phyloP scores from a whole-genome alignment of 257 asterid species.

The Solanum appendiculatum region DNA sequence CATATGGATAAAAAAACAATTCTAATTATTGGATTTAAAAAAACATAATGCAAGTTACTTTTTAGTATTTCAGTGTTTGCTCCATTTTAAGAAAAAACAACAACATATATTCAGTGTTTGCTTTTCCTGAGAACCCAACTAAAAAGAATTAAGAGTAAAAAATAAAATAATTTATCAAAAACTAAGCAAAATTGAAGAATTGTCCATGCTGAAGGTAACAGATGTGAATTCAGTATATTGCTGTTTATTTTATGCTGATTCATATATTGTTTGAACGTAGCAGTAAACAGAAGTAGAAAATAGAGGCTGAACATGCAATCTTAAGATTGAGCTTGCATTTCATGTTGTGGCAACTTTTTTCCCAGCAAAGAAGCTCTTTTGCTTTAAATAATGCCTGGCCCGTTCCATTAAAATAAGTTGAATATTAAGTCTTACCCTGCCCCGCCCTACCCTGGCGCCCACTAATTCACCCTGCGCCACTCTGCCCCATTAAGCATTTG shows the following conservation, averaged over 20 bases:
- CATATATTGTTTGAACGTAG: neutral
- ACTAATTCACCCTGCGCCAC: neutral
- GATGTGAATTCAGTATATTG: neutral
- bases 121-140: neutral
- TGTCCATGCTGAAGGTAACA: neutral
- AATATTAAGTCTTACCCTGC: neutral
- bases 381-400: neutral
- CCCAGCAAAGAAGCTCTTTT: neutral
- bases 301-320: neutral
- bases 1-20: neutral
- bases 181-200: neutral
- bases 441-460: neutral
- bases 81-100: neutral
- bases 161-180: neutral
- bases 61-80: neutral
- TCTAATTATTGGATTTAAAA: neutral
- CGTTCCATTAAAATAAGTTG: neutral
- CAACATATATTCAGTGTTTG: neutral
- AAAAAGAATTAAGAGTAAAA: neutral
- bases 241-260: neutral
- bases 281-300: neutral
- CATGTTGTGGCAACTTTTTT: neutral
- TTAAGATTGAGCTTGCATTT: neutral
- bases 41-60: neutral
- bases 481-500: neutral